Percentiles rank a stretch among this genome's conserved stretches.
Evolutionary conservation across 2,329 filamentous ascomycete species (phyloP).

Genomic region (Colletotrichum liaoningense): DNA sequence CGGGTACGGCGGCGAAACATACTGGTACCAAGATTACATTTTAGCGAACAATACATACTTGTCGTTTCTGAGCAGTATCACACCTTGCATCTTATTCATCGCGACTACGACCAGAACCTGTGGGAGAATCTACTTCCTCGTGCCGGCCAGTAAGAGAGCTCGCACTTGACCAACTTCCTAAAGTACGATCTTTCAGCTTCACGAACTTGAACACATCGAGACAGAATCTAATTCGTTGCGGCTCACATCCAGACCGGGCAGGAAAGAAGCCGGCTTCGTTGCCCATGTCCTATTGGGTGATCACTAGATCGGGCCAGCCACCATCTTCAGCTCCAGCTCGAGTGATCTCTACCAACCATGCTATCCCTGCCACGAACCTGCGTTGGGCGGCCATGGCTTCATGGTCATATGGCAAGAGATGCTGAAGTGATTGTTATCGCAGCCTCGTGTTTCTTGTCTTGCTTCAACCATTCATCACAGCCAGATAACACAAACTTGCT

Average conservation of each 20-base stretch:
- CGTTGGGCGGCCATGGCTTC: too few relatives aligned
- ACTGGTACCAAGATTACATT: constrained; percentile 87
- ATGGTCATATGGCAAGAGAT: background rate
- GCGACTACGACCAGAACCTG: background rate
- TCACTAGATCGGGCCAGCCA: background rate
- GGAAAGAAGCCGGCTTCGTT: background rate
- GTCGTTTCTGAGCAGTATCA: background rate
- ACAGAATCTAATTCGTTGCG: background rate
- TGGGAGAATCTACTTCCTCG: background rate
- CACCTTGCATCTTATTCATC: background rate
- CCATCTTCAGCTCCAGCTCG: background rate
- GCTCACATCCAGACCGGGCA: background rate
- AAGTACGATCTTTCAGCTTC: background rate
- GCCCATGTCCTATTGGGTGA: background rate
- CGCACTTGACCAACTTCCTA: background rate
- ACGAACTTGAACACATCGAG: background rate
- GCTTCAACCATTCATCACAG: background rate
- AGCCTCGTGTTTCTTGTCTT: background rate
- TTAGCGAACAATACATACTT: constrained; percentile 47
- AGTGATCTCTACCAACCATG: background rate
- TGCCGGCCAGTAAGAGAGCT: background rate
- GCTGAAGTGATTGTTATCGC: background rate
- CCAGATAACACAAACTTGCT: background rate
- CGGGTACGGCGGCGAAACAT: constrained; percentile 81
- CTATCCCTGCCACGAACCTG: background rate